These are phyloP conservation scores for Coemansia sp. DNA, from an alignment of 192 early-diverging fungal genomes.

Conservation along the genomic window DNA sequence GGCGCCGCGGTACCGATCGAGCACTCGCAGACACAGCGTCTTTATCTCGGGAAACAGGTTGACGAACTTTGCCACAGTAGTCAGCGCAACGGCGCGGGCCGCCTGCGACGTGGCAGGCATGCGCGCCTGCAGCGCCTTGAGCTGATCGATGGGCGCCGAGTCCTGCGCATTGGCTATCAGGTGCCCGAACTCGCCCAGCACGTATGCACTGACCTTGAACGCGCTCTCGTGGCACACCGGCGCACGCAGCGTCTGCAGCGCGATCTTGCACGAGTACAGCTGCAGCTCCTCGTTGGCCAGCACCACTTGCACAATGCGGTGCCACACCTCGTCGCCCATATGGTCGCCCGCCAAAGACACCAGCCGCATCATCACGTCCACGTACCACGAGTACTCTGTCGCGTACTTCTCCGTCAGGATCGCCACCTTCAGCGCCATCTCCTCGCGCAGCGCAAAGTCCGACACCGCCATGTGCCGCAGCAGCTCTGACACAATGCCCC, in stretches of 20 bases:
- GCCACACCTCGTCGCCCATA: conserved; percentile 97
- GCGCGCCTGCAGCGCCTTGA: conserved; percentile 90
- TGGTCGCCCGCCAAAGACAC: conserved; percentile 94
- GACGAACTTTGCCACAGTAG: conserved; percentile 93
- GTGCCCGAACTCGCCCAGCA: conserved; percentile 98
- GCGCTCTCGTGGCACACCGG: conserved; percentile 95
- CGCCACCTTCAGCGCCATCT: conserved; percentile 98
- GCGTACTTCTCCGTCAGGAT: conserved; percentile 98
- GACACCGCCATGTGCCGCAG: conserved; percentile 86
- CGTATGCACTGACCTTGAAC: conserved; percentile 92
- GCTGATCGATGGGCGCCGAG: conserved; percentile 88
- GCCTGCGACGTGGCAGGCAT: conserved; percentile 75
- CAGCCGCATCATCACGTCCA: conserved; percentile 95
- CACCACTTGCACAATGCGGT: conserved; percentile 94
- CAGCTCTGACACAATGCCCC: conserved; percentile 86
- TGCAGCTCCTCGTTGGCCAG: conserved; percentile 94
- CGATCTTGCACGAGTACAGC: conserved; percentile 87
- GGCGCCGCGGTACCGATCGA: conserved; percentile 83
- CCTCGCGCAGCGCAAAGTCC: conserved; percentile 89
- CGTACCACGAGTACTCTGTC: conserved; percentile 97
- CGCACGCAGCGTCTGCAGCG: conserved; percentile 73
- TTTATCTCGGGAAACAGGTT: conserved; percentile 99
- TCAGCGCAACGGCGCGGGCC: conserved; percentile 82
- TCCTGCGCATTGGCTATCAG: conserved; percentile 86
- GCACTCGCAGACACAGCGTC: conserved; percentile 77